Percentiles rank a stretch among this genome's conserved stretches.
Evolutionary conservation across 2,329 filamentous ascomycete species (phyloP).

Genomic region (Fusarium sp.): DNA sequence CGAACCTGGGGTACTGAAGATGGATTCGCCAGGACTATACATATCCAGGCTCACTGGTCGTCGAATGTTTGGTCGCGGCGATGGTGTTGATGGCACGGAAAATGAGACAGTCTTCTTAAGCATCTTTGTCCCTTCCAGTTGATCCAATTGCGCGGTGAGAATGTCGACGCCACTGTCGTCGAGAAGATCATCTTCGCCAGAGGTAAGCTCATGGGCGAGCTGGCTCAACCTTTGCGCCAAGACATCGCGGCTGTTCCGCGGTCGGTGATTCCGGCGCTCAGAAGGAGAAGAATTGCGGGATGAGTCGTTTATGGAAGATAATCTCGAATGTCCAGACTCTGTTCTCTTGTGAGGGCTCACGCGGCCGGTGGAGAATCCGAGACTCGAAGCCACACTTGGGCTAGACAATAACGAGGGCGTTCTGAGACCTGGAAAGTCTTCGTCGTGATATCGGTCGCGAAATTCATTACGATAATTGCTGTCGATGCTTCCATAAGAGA

Average conservation of each 20-base stretch:
- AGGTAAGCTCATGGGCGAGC: slow-evolving; percentile 55
- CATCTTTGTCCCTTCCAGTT: slow-evolving; percentile 42
- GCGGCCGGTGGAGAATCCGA: slow-evolving; percentile 48
- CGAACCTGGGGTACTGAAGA: slow-evolving; percentile 53
- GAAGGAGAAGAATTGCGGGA: slow-evolving; percentile 44
- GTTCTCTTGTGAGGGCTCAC: slow-evolving; percentile 51
- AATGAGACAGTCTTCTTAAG: slow-evolving; percentile 43
- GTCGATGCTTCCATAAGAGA: slow-evolving; percentile 30
- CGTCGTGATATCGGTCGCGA: slow-evolving; percentile 44
- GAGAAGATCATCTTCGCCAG: slow-evolving; percentile 49
- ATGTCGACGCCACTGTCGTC: slow-evolving; percentile 53
- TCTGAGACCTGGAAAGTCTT: slow-evolving; percentile 41
- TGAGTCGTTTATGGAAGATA: slow-evolving; percentile 39
- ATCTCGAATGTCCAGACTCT: slow-evolving; percentile 41
- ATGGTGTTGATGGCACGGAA: slow-evolving; percentile 36
- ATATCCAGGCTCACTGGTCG: slow-evolving; percentile 44
- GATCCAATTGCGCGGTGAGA: slow-evolving; percentile 56
- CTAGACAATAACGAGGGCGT: slow-evolving; percentile 50
- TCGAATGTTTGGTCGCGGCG: slow-evolving; percentile 32
- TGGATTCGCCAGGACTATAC: slow-evolving; percentile 47
- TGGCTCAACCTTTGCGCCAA: slow-evolving; percentile 58
- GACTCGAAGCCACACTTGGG: slow-evolving; percentile 52
- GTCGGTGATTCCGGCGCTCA: slow-evolving; percentile 27
- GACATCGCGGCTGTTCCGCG: slow-evolving; percentile 50
- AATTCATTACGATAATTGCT: slow-evolving; percentile 42